These are phyloP conservation scores for Phyllosticta paracitricarpa DNA, from an alignment of 2,329 filamentous ascomycete genomes.

Conservation along the genomic window DNA sequence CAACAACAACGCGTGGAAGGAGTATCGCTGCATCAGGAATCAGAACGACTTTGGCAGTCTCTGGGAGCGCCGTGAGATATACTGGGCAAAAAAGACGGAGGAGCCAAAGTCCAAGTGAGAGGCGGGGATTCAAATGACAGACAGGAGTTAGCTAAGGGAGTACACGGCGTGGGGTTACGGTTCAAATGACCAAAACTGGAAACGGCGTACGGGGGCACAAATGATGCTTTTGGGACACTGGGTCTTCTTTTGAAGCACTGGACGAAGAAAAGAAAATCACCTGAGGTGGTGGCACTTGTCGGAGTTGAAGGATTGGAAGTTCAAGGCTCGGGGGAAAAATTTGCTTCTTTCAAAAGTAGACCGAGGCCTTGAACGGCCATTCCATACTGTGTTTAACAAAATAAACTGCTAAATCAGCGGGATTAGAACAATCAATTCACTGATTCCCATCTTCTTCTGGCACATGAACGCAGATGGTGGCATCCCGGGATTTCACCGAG, in stretches of 20 bases:
- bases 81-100: slow-evolving; percentile 3
- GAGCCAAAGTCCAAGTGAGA: no score
- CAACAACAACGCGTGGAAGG: slow-evolving; percentile 13
- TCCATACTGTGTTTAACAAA: no score
- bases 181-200: neutral
- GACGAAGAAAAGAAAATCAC: neutral
- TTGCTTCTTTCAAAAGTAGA: neutral
- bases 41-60: slow-evolving; percentile 13
- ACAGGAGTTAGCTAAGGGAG: neutral
- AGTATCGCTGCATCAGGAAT: slow-evolving; percentile 10
- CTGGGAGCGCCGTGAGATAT: slow-evolving; percentile 12
- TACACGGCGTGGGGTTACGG: neutral
- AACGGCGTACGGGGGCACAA: neutral
- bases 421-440: neutral
- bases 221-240: no score
- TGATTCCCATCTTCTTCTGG: neutral
- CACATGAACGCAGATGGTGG: neutral
- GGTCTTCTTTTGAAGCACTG: no score
- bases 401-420: no score
- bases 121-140: neutral
- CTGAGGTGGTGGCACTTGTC: neutral
- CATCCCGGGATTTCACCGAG: neutral
- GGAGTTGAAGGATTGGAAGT: neutral
- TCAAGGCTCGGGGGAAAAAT: neutral
- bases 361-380: neutral